Base-by-base conservation (phyloP, 306 rosid genomes). In the Acacia melanoxylon region DNA sequence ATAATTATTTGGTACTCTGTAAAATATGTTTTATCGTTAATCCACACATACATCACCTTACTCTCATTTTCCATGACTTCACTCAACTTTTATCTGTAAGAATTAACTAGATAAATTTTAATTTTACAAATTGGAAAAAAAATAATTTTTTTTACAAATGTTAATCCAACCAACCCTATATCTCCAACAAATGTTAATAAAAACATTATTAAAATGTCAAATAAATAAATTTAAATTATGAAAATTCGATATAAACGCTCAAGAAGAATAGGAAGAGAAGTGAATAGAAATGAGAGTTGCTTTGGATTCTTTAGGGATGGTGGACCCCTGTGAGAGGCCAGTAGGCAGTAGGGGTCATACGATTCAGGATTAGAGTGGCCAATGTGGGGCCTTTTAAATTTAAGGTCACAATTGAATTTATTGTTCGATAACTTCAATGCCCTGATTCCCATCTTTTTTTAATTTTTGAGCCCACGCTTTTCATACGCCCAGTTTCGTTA, bases 41-140 rank as follows among this genome's bases (percentile, higher is more conserved):
- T 35, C 0, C 8, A 35, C 5, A 5, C 1, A 35, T 0, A 5
- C 5, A 35, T 6, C 1, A 5, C 41, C 6, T 5, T 5, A 37
- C 8, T 37, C 8, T 37, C 8, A 37, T 37, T 35, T 35, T 1
- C 6, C 40, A 35, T 5, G 6, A 0, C 40, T 7, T 4, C 0
- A 35, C 40, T 35, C 1, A 35, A 37, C 41, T 37, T 5, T 1
- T 37, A 37, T 6, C 0, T 37, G 41, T 37, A 37, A 37, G 0
- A 37, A 6, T 37, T 6, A 37, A 37, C 1, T 37, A 8, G 41
- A 37, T 37, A 1, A 37, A 37, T 37, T 6, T 37, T 37, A 37
- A 5, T 35, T 35, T 5, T 35, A 5, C 40, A 35, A 35, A 35
- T 0, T 35, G 40, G 40, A 6, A 5, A 35, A 4, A 35, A 5